Base-by-base conservation (phyloP, 495 filamentous ascomycete genomes). In the Talaromyces nanjingensis region DNA sequence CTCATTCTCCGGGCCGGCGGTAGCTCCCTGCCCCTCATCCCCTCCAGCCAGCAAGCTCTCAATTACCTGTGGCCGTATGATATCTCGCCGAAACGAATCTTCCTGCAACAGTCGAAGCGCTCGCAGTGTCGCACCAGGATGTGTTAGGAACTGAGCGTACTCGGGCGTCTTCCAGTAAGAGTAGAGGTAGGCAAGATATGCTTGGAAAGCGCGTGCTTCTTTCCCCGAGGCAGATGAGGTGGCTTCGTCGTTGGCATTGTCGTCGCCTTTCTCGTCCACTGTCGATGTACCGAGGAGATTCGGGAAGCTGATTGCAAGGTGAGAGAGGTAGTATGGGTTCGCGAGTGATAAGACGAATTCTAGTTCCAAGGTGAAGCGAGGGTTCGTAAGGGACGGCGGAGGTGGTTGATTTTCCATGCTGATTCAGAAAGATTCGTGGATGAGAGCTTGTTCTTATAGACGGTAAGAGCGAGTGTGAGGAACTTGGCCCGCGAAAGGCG, bases 281-380 rank as follows among this genome's bases (percentile, higher is more conserved):
- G 63, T 69, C 7, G 73, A 74, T 60, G 77, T 76, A 1, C 78
- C 76, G 56, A 82, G 71, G 3, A 79, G 72, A 61, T 74, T 86
- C 77, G 71, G 84, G 56, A 79, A 80, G 56, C 64, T 86, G 37
- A 86, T 83, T 2, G 89, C 91, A 18, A 96, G 86, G 67, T 93
- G 86, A 67, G 91, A 91, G 31, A 96, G 83, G 76, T 96, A 96
- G 71, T 83, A 81, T 0, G 92, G 92, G 69, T 93, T 93, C 65
- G 86, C 86, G 60, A 96, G 89, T n/a, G 87, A 86, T 68, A 91
- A 89, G 49, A 96, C 91, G 69, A 96, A 96, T 82, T 96, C 75
- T 34, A 73, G 72, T 60, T 78, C 74, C 52, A 78, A 72, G 59
- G 74, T 77, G 54, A 77, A 77, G 5, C 74, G 76, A 27, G 75